These are phyloP conservation scores for Suillus bovinus DNA, from an alignment of 768 basidiomycete genomes.

Conservation along the genomic window DNA sequence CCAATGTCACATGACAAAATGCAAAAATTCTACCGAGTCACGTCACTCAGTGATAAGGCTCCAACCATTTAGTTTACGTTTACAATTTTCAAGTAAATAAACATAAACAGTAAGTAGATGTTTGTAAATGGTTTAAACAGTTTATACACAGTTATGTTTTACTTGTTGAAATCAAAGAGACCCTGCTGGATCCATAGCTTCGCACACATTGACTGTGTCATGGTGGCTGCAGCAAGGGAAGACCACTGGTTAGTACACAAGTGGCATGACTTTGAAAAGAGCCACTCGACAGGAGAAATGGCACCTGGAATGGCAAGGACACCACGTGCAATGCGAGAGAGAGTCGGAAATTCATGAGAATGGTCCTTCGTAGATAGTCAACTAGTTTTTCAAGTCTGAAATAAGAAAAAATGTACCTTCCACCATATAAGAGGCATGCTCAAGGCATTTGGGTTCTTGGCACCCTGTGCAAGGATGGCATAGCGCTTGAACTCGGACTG, in stretches of 20 bases:
- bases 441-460: not conserved
- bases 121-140: no score
- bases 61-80: no score
- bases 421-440: conserved; percentile 30
- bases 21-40: no score
- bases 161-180: no score
- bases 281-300: conserved; percentile 33
- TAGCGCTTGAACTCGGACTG: not conserved
- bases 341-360: conserved; percentile 25
- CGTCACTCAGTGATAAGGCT: no score
- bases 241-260: conserved; percentile 29
- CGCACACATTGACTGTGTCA: conserved; percentile 27
- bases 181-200: conserved; percentile 27
- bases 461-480: not conserved
- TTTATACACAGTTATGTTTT: no score
- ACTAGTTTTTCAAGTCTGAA: not conserved
- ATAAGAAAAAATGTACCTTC: conserved; percentile 25
- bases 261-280: conserved; percentile 34
- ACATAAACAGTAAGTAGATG: no score
- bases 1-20: no score
- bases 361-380: conserved; percentile 17
- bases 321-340: conserved; percentile 35
- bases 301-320: conserved; percentile 36
- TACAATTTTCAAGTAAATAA: no score
- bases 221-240: conserved; percentile 32